Percentiles rank a stretch among this genome's conserved stretches.
phyloP scores from a whole-genome alignment of 2,329 filamentous ascomycete genomes.

The Penicillium capsulatum region DNA sequence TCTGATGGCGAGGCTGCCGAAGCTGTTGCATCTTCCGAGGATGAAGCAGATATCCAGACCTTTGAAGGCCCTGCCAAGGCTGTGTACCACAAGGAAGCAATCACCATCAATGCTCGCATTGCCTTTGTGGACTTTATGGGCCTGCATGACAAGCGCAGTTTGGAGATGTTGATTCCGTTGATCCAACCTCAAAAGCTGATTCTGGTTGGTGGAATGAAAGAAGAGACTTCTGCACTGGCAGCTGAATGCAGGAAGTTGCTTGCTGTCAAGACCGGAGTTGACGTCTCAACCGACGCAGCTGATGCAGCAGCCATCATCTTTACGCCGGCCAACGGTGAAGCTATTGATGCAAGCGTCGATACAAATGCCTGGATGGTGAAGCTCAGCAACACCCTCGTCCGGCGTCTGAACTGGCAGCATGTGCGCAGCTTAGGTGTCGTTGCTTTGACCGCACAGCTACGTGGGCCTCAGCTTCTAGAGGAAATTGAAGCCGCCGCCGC shows the following conservation, averaged over 20 bases:
- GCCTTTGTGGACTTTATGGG: slow-evolving; percentile 89
- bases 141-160: slow-evolving; percentile 84
- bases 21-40: slow-evolving; percentile 53
- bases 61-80: slow-evolving; percentile 71
- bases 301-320: slow-evolving; percentile 64
- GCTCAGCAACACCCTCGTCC: slow-evolving; percentile 76
- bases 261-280: slow-evolving; percentile 39
- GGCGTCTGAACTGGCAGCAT: slow-evolving; percentile 89
- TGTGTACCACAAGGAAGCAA: slow-evolving; percentile 57
- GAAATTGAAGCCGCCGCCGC: slow-evolving; percentile 36
- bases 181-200: slow-evolving; percentile 94
- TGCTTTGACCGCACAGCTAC: slow-evolving; percentile 74
- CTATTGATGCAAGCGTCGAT: slow-evolving; percentile 87
- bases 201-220: slow-evolving; percentile 72
- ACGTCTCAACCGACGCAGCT: slow-evolving; percentile 39
- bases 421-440: slow-evolving; percentile 86
- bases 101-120: slow-evolving; percentile 70
- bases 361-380: slow-evolving; percentile 97
- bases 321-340: slow-evolving; percentile 68
- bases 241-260: slow-evolving; percentile 71
- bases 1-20: slow-evolving; percentile 56
- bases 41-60: slow-evolving; percentile 49
- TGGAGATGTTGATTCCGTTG: slow-evolving; percentile 91
- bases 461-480: slow-evolving; percentile 43
- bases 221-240: slow-evolving; percentile 75